Evolutionary conservation across 805 yeast species (phyloP).

Genomic region (Clavispora vitiphila): DNA sequence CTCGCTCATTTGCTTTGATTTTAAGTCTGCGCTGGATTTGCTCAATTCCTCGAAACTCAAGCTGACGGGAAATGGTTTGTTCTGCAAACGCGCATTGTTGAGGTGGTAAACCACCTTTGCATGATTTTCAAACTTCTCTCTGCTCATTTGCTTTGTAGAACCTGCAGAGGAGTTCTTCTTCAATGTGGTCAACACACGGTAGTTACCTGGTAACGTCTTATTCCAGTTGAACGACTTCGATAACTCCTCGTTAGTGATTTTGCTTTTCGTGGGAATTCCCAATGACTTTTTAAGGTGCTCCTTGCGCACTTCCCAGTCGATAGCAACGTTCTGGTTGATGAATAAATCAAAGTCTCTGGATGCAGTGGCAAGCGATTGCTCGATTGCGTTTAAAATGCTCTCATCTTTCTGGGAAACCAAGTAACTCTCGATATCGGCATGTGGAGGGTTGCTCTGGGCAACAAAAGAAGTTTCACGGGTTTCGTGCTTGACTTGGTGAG

Average conservation of each 20-base stretch:
- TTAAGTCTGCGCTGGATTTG: constrained; percentile 52
- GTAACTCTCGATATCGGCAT: constrained; percentile 47
- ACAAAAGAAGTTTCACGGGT: background rate
- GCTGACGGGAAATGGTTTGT: constrained; percentile 51
- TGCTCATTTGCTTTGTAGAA: constrained; percentile 30
- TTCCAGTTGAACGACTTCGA: constrained; percentile 32
- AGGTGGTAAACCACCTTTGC: constrained; percentile 68
- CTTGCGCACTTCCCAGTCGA: constrained; percentile 82
- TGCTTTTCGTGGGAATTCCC: constrained; percentile 34
- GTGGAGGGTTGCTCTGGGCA: background rate
- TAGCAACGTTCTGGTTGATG: constrained; percentile 63
- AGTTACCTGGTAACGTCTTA: constrained; percentile 27
- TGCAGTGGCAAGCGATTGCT: constrained; percentile 67
- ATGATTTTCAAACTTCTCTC: constrained; percentile 64
- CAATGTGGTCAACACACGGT: constrained; percentile 31
- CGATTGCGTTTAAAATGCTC: constrained; percentile 75
- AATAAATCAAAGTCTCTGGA: constrained; percentile 79
- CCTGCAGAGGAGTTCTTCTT: constrained; percentile 9
- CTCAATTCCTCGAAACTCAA: constrained; percentile 57
- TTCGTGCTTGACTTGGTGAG: background rate
- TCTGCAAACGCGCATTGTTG: constrained; percentile 60
- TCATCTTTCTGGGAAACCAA: constrained; percentile 73
- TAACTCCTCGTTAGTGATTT: constrained; percentile 12
- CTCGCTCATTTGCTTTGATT: constrained; percentile 68
- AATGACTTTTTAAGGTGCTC: constrained; percentile 68